Evolutionary conservation across 148 eudicot genomes (phyloP).

Genomic region (Fagopyrum esculentum): DNA sequence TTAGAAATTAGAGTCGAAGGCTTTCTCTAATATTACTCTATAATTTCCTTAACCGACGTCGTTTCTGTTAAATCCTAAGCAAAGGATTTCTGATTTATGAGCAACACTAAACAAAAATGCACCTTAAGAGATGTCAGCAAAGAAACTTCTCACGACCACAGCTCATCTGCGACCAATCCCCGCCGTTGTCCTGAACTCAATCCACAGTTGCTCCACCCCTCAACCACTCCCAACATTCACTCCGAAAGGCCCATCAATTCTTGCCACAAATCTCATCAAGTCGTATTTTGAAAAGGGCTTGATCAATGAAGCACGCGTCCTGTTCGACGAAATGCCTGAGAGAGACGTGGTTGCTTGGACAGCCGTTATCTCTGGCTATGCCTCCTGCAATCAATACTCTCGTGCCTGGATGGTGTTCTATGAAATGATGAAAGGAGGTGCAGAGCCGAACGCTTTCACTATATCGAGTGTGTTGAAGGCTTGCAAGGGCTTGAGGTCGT

Average conservation of each 20-base stretch:
- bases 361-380: slow-evolving; percentile 72
- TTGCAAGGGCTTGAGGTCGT: slow-evolving; percentile 59
- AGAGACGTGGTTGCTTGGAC: slow-evolving; percentile 91
- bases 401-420: slow-evolving; percentile 50
- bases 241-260: slow-evolving; percentile 37
- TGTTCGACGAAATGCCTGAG: slow-evolving; percentile 93
- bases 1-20: too few species aligned
- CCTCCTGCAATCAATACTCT: slow-evolving; percentile 36
- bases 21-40: neutral
- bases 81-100: neutral
- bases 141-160: slow-evolving; percentile 21
- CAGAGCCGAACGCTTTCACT: slow-evolving; percentile 57
- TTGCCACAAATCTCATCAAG: slow-evolving; percentile 73
- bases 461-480: slow-evolving; percentile 73
- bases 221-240: slow-evolving; percentile 33
- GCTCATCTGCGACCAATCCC: slow-evolving; percentile 38
- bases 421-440: slow-evolving; percentile 55
- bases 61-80: neutral
- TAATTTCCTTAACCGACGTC: neutral
- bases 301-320: slow-evolving; percentile 45
- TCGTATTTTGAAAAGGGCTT: slow-evolving; percentile 53
- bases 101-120: neutral
- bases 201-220: slow-evolving; percentile 22
- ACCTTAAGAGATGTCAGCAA: slow-evolving; percentile 27
- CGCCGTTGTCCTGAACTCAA: slow-evolving; percentile 34